Percentiles rank a stretch among this genome's conserved stretches.
Conservation (phyloP, 345 rosid species). For the Gynandropsis gynandra region DNA sequence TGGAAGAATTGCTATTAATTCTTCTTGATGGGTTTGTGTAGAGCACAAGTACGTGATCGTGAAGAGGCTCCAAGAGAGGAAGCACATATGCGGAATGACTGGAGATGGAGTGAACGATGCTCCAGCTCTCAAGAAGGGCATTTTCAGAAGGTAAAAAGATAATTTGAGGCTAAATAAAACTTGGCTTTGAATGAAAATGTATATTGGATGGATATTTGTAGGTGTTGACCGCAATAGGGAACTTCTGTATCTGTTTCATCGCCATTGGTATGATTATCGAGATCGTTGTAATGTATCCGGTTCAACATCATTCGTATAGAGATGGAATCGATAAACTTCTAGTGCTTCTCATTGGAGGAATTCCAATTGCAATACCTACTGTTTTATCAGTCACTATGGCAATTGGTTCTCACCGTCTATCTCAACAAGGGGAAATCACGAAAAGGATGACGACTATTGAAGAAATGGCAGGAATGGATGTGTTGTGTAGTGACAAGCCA, state of each 20-base stretch:
- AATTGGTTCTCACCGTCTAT: no score
- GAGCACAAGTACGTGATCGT: slow-evolving; percentile 97
- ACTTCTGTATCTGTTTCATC: no score
- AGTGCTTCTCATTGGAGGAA: no score
- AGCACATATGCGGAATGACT: slow-evolving; percentile 94
- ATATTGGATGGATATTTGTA: no score
- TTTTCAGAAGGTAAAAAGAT: no score
- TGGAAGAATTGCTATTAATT: no score
- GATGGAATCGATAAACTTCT: slow-evolving; percentile 70
- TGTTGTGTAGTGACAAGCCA: slow-evolving; percentile 77
- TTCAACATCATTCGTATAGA: slow-evolving; percentile 56
- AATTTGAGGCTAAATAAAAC: no score
- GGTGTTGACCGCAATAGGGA: no score
- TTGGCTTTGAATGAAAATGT: background rate
- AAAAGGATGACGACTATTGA: slow-evolving; percentile 89
- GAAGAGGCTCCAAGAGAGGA: slow-evolving; percentile 72
- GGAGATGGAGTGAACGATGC: slow-evolving; percentile 99
- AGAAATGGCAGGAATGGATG: slow-evolving; percentile 95
- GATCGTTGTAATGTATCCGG: slow-evolving; percentile 65
- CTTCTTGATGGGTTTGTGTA: slow-evolving; percentile 16
- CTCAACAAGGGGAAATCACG: slow-evolving; percentile 78
- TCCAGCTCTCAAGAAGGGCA: slow-evolving; percentile 79
- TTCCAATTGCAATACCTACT: no score
- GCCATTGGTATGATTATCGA: no score
- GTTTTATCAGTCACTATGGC: no score